Conservation (phyloP, 345 rosid species). For the Kandelia obovata region DNA sequence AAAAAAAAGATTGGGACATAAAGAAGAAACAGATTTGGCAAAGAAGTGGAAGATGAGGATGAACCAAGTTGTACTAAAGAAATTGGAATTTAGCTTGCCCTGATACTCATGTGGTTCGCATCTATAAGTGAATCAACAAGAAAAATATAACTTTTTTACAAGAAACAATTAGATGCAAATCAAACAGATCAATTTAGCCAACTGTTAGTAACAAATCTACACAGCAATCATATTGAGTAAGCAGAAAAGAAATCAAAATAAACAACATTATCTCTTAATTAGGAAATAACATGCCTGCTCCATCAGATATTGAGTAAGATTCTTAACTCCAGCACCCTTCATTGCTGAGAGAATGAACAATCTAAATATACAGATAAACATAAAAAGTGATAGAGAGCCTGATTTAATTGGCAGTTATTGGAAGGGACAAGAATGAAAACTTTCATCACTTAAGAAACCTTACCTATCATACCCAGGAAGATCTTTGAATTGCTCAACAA, state of each 20-base stretch:
- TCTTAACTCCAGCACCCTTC: slow-evolving; percentile 80
- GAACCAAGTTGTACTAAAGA: too few species aligned
- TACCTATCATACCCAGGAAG: slow-evolving; percentile 85
- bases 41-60: too few species aligned
- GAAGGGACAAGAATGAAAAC: background rate
- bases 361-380: slow-evolving; percentile 38
- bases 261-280: too few species aligned
- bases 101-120: too few species aligned
- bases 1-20: too few species aligned
- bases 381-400: slow-evolving; percentile 2
- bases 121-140: too few species aligned
- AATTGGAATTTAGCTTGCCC: background rate
- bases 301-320: slow-evolving; percentile 61
- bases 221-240: background rate
- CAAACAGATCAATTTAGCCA: too few species aligned
- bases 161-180: background rate
- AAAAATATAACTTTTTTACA: background rate
- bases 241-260: background rate
- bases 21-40: too few species aligned
- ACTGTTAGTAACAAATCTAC: too few species aligned
- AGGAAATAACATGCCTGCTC: slow-evolving; percentile 47
- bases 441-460: slow-evolving; percentile 9
- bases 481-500: slow-evolving; percentile 68
- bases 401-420: slow-evolving; percentile 1
- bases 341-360: slow-evolving; percentile 80